Evolutionary conservation across 1,284 basidiomycete genomes (phyloP).

Genomic region (Sutorius eximius): DNA sequence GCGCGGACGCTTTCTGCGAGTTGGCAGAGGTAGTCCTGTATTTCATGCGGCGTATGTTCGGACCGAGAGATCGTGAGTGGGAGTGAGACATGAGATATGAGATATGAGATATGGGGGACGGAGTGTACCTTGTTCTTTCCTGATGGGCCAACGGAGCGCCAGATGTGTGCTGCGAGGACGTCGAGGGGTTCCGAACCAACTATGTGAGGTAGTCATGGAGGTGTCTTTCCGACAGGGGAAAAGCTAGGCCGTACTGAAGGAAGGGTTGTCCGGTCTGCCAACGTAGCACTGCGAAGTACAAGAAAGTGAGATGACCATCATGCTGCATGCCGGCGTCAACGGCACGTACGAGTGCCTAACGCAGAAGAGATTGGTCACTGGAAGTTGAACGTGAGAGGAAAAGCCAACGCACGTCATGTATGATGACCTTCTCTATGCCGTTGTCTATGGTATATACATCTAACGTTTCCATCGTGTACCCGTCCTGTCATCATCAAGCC

Average conservation of each 20-base stretch:
- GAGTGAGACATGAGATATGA: not conserved
- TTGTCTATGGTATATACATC: slow-evolving; percentile 50
- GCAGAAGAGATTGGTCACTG: not conserved
- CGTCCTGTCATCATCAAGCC: slow-evolving; percentile 41
- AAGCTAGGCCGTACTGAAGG: slow-evolving; percentile 46
- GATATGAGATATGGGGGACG: not conserved
- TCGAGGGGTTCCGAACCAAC: slow-evolving; percentile 80
- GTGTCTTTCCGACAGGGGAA: not conserved
- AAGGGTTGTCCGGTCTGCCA: slow-evolving; percentile 61
- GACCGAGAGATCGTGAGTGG: not conserved
- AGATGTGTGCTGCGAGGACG: slow-evolving; percentile 66
- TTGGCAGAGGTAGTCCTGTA: slow-evolving; percentile 76
- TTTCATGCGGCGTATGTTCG: not conserved
- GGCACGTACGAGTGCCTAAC: slow-evolving; percentile 24
- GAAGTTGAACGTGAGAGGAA: too few relatives aligned
- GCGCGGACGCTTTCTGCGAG: slow-evolving; percentile 67
- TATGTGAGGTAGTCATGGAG: slow-evolving; percentile 25
- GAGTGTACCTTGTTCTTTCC: slow-evolving; percentile 73
- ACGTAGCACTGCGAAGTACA: slow-evolving; percentile 52
- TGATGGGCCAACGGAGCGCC: slow-evolving; percentile 75
- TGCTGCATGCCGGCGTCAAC: too few relatives aligned
- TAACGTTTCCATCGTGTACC: slow-evolving; percentile 54
- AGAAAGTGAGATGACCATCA: not conserved
- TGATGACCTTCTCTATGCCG: slow-evolving; percentile 46
- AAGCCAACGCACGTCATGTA: slow-evolving; percentile 38